Percentiles rank a stretch among this genome's conserved stretches.
phyloP scores from a whole-genome alignment of 1,139 yeast species.

The Zygosaccharomyces pseudobailii region DNA sequence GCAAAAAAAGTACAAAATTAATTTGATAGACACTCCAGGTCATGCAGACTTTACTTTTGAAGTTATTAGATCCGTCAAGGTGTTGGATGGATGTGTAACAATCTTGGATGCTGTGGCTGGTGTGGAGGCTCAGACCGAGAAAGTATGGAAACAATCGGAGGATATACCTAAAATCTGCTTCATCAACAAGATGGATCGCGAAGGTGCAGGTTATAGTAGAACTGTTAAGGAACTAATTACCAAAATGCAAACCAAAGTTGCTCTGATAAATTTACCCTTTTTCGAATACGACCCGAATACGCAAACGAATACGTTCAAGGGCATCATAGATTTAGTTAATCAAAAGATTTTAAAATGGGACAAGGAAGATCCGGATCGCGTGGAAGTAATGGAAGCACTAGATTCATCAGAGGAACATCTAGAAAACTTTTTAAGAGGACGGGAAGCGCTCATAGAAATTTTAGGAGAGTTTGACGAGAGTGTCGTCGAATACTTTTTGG shows the following conservation, averaged over 20 bases:
- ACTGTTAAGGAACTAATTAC: constrained; percentile 82
- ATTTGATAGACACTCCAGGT: constrained; percentile 95
- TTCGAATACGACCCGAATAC: constrained; percentile 40
- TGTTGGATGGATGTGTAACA: constrained; percentile 89
- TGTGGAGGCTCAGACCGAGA: constrained; percentile 96
- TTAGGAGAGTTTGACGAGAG: constrained; percentile 77
- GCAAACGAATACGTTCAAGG: constrained; percentile 52
- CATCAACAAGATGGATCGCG: constrained; percentile 93
- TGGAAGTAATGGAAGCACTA: constrained; percentile 25
- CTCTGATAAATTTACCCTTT: constrained; percentile 73
- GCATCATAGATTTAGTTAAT: constrained; percentile 79
- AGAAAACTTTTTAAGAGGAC: constrained; percentile 50
- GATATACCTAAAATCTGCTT: constrained; percentile 72
- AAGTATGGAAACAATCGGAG: constrained; percentile 88
- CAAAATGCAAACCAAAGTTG: constrained; percentile 70
- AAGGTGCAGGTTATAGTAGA: constrained; percentile 90
- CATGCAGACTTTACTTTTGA: constrained; percentile 98
- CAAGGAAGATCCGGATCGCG: constrained; percentile 37
- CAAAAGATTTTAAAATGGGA: constrained; percentile 65
- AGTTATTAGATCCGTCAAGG: constrained; percentile 82
- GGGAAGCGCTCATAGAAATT: constrained; percentile 78
- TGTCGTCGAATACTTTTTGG: constrained; percentile 71
- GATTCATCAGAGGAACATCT: constrained; percentile 34
- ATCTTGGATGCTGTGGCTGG: constrained; percentile 96
- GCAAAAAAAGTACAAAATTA: constrained; percentile 63